Conservation (phyloP, 2,329 filamentous ascomycete genomes). For the Venturiaceae sp. region DNA sequence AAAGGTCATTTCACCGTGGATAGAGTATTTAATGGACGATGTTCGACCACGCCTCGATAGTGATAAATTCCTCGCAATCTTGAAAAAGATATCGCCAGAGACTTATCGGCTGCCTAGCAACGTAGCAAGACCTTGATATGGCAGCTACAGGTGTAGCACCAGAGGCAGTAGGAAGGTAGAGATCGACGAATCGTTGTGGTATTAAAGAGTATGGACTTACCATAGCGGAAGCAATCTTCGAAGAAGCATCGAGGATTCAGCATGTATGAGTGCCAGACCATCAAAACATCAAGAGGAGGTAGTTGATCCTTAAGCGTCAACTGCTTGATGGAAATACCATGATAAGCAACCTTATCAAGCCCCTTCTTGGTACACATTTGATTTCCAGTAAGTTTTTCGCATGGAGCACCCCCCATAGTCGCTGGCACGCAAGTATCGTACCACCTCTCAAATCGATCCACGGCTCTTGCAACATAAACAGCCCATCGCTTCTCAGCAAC, state of each 20-base stretch:
- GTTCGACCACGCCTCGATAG: no score
- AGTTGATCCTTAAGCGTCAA: constrained; percentile 35
- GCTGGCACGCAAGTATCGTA: constrained; percentile 37
- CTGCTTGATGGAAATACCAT: constrained; percentile 13
- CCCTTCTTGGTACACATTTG: constrained; percentile 10
- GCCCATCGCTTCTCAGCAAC: constrained; percentile 67
- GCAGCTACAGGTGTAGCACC: neutral
- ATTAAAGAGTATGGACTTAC: no score
- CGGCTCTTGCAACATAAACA: constrained; percentile 58
- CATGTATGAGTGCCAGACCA: constrained; percentile 75
- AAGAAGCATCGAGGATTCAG: constrained; percentile 66
- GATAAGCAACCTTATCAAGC: constrained; percentile 23
- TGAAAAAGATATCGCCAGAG: no score
- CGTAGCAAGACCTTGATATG: no score
- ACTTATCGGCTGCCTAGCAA: no score
- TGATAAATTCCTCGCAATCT: no score
- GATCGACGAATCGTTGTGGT: no score
- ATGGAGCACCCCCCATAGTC: constrained; percentile 23
- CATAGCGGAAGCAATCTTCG: constrained; percentile 59
- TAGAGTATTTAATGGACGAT: no score
- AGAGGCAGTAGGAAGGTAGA: neutral
- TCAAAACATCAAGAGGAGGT: constrained; percentile 59
- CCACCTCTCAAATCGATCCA: constrained; percentile 59
- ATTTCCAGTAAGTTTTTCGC: constrained; percentile 12
- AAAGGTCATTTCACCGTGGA: no score